phyloP scores from a whole-genome alignment of 2,329 filamentous ascomycete genomes.

The Colletotrichum lini region DNA sequence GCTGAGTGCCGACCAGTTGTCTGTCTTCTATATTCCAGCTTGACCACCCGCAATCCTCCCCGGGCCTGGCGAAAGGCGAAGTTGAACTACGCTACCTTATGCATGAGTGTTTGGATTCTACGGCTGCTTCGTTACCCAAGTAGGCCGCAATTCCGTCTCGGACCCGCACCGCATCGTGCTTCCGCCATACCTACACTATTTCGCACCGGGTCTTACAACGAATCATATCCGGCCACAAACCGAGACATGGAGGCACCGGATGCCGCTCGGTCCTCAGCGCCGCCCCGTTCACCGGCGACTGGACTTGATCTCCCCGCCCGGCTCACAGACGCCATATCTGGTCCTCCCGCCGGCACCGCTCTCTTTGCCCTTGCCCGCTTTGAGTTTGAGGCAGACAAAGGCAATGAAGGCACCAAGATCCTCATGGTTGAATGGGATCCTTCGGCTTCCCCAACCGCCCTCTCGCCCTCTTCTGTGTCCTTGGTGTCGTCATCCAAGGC shows the following conservation, averaged over 20 bases:
- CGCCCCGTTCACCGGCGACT: constrained; percentile 13
- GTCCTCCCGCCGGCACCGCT: constrained; percentile 55
- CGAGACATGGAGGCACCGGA: constrained; percentile 26
- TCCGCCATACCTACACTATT: not conserved
- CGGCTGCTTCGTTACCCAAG: constrained; percentile 1
- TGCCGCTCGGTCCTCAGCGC: constrained; percentile 10
- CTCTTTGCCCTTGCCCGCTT: constrained; percentile 82
- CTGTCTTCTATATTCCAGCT: not conserved
- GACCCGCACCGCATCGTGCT: constrained; percentile 18
- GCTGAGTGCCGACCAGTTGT: not conserved
- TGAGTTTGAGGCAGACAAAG: constrained; percentile 84
- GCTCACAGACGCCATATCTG: constrained; percentile 48
- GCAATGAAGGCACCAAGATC: constrained; percentile 89
- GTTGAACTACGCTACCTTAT: not conserved
- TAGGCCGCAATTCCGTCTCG: constrained; percentile 10
- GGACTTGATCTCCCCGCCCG: constrained; percentile 9
- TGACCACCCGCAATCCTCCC: not conserved
- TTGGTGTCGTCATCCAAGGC: constrained; percentile 43
- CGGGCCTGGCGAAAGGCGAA: not conserved
- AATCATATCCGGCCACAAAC: not conserved
- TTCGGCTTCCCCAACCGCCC: not conserved
- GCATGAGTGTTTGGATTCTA: constrained; percentile 5
- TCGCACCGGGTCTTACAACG: not conserved
- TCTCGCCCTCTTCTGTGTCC: not conserved
- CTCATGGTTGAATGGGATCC: constrained; percentile 92